These are phyloP conservation scores for Teratosphaeria viscida DNA, from an alignment of 2,329 filamentous ascomycete species.

Conservation along the genomic window DNA sequence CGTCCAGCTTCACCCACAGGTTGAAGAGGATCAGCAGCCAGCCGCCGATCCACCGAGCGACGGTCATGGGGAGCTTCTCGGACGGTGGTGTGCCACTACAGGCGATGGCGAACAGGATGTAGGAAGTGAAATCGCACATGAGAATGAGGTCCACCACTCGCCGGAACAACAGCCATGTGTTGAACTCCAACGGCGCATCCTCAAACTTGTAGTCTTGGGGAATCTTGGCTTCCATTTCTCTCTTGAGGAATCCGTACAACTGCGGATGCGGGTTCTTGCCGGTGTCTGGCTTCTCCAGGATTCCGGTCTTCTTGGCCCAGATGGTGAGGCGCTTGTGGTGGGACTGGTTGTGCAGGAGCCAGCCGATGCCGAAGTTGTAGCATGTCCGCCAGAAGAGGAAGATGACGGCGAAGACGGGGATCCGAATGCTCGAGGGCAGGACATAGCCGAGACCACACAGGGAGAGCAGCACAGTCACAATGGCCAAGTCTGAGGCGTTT, in stretches of 20 bases:
- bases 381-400: slow-evolving; percentile 87
- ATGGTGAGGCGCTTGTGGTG: slow-evolving; percentile 74
- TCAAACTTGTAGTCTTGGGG: slow-evolving; percentile 89
- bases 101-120: slow-evolving; percentile 88
- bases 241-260: slow-evolving; percentile 74
- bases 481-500: slow-evolving; percentile 75
- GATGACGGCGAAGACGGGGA: slow-evolving; percentile 67
- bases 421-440: slow-evolving; percentile 58
- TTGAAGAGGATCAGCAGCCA: slow-evolving; percentile 81
- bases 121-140: slow-evolving; percentile 97
- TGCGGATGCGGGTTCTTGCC: slow-evolving; percentile 73
- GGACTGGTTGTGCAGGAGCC: slow-evolving; percentile 80
- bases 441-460: slow-evolving; percentile 66
- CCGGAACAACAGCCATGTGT: slow-evolving; percentile 95
- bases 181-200: slow-evolving; percentile 90
- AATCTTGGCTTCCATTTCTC: slow-evolving; percentile 90
- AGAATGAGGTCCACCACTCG: slow-evolving; percentile 92
- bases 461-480: slow-evolving; percentile 65
- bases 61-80: slow-evolving; percentile 59
- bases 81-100: slow-evolving; percentile 65
- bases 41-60: slow-evolving; percentile 68
- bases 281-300: slow-evolving; percentile 76
- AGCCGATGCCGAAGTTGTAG: slow-evolving; percentile 91
- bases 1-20: slow-evolving; percentile 96
- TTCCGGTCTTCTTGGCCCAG: slow-evolving; percentile 75